Evolutionary conservation across 2,329 filamentous ascomycete genomes (phyloP).

Genomic region (Beauveria sp.): DNA sequence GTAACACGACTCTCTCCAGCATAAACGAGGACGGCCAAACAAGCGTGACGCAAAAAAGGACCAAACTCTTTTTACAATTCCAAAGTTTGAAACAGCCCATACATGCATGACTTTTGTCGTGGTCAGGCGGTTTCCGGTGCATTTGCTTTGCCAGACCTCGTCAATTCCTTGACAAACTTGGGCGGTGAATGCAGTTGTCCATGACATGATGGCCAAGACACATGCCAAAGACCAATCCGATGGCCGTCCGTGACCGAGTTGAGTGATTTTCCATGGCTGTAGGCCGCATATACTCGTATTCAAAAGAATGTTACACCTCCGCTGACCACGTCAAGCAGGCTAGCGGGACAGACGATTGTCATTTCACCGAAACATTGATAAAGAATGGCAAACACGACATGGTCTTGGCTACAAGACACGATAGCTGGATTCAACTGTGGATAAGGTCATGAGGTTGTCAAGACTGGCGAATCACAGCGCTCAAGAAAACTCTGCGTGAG

Average conservation of each 20-base stretch:
- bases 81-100: background rate
- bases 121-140: too few species aligned
- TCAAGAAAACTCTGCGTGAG: slow-evolving; percentile 42
- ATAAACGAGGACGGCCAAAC: background rate
- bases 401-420: slow-evolving; percentile 41
- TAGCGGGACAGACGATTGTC: slow-evolving; percentile 32
- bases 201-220: background rate
- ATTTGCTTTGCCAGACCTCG: background rate
- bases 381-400: slow-evolving; percentile 41
- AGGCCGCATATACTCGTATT: slow-evolving; percentile 23
- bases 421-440: slow-evolving; percentile 34
- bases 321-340: slow-evolving; percentile 24
- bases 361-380: slow-evolving; percentile 34
- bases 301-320: too few species aligned
- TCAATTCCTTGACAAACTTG: background rate
- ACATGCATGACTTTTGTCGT: background rate
- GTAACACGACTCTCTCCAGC: background rate
- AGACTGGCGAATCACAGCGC: slow-evolving; percentile 36
- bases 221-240: slow-evolving; percentile 19
- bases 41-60: too few species aligned
- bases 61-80: background rate
- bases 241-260: slow-evolving; percentile 24
- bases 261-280: slow-evolving; percentile 34
- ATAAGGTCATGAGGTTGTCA: slow-evolving; percentile 31
- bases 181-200: background rate